A percentile compares a stretch with the other conserved stretches of the same genome.
Evolutionary conservation across 148 eudicot species (phyloP).

Genomic region (Fagopyrum esculentum): DNA sequence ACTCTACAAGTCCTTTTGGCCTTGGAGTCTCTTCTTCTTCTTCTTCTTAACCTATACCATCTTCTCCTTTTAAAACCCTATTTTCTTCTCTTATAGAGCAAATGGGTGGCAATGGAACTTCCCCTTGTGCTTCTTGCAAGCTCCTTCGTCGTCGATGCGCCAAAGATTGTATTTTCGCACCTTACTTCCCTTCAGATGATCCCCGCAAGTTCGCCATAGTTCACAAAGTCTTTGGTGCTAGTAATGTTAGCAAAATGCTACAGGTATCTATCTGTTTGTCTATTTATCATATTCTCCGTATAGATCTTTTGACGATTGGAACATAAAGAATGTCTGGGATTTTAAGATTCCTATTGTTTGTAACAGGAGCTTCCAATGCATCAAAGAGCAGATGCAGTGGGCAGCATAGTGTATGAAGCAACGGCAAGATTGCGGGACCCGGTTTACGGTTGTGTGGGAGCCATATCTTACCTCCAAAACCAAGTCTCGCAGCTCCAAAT

Average conservation of each 20-base stretch:
- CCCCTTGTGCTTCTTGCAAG: constrained; percentile 97
- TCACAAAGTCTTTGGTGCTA: constrained; percentile 93
- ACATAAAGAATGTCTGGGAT: background rate
- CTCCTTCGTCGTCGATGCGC: constrained; percentile 83
- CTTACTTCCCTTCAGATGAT: constrained; percentile 86
- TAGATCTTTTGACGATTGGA: background rate
- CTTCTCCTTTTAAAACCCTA: background rate
- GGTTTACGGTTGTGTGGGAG: constrained; percentile 85
- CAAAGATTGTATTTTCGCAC: constrained; percentile 85
- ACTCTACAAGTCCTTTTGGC: constrained; percentile 1
- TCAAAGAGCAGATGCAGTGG: constrained; percentile 81
- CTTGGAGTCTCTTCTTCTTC: background rate
- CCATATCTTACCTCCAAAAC: constrained; percentile 71
- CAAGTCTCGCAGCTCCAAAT: constrained; percentile 82
- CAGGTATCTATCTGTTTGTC: constrained; percentile 44
- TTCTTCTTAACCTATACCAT: background rate
- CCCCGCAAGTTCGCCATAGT: constrained; percentile 90
- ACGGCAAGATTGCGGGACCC: constrained; percentile 79
- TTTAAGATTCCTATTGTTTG: constrained; percentile 6
- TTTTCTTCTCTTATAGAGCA: background rate
- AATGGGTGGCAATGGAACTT: constrained; percentile 60
- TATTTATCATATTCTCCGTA: background rate
- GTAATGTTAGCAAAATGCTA: constrained; percentile 94
- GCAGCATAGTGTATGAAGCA: constrained; percentile 84
- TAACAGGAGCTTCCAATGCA: constrained; percentile 65